A percentile compares a stretch with the other conserved stretches of the same genome.
These are phyloP conservation scores for Capsella bursapastoris DNA, from an alignment of 345 rosid genomes.

Conservation along the genomic window DNA sequence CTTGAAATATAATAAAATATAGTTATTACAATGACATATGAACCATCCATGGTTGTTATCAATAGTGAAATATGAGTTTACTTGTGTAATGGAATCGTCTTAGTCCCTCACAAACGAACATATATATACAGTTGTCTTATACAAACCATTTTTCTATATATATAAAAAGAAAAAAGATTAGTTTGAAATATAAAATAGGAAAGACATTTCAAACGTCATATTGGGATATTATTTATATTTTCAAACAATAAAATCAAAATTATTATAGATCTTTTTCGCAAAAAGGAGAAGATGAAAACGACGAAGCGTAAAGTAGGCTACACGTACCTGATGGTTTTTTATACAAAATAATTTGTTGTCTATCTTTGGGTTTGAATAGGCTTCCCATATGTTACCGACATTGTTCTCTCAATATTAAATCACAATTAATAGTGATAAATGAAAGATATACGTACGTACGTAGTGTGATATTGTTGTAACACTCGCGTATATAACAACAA, in stretches of 20 bases:
- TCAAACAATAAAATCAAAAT: neutral
- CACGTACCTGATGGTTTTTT: slow-evolving; percentile 7
- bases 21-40: slow-evolving; percentile 33
- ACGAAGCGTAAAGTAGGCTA: neutral
- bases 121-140: no score
- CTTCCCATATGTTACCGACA: slow-evolving; percentile 30
- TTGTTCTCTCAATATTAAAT: slow-evolving; percentile 7
- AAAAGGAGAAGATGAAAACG: slow-evolving; percentile 8
- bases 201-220: slow-evolving; percentile 34
- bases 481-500: neutral
- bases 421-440: neutral
- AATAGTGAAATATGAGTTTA: slow-evolving; percentile 25
- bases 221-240: slow-evolving; percentile 7
- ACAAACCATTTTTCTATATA: no score
- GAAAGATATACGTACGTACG: neutral
- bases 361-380: slow-evolving; percentile 1
- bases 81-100: slow-evolving; percentile 32
- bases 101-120: neutral
- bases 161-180: no score
- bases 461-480: no score
- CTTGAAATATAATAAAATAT: neutral
- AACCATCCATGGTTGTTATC: slow-evolving; percentile 32
- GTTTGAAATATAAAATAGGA: no score
- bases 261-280: neutral
- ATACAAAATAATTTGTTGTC: neutral